phyloP scores from a whole-genome alignment of 1,139 yeast species.

The Wickerhamomyces sp. region DNA sequence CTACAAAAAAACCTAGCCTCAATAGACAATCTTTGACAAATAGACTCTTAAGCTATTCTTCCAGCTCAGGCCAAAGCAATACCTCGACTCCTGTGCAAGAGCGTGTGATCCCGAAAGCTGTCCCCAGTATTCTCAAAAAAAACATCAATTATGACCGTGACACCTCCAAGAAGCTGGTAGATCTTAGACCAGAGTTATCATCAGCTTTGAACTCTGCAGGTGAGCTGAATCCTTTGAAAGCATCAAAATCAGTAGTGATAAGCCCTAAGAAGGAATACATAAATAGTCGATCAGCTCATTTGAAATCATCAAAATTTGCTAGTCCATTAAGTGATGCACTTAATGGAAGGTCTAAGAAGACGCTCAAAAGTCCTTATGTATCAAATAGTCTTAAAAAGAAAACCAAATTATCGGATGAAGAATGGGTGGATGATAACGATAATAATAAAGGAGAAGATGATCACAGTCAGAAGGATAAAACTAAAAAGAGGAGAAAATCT shows the following conservation, averaged over 20 bases:
- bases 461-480: slow-evolving; percentile 3
- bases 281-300: slow-evolving; percentile 3
- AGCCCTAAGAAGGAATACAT: slow-evolving; percentile 35
- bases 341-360: slow-evolving; percentile 12
- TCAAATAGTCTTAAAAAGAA: slow-evolving; percentile 11
- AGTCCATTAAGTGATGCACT: slow-evolving; percentile 21
- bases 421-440: slow-evolving; percentile 16
- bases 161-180: slow-evolving; percentile 24
- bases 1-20: background rate
- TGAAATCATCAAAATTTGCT: slow-evolving; percentile 10
- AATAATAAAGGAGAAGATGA: slow-evolving; percentile 1
- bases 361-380: slow-evolving; percentile 18
- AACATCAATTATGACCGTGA: slow-evolving; percentile 16
- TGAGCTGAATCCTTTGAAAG: slow-evolving; percentile 37
- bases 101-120: background rate
- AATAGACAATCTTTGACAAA: background rate
- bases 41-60: background rate
- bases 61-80: background rate
- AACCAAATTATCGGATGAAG: slow-evolving; percentile 3
- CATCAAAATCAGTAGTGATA: slow-evolving; percentile 38
- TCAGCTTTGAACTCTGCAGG: slow-evolving; percentile 30
- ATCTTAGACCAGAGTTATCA: slow-evolving; percentile 33
- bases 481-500: slow-evolving; percentile 8
- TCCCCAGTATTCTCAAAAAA: slow-evolving; percentile 21
- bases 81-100: slow-evolving; percentile 1